Evolutionary conservation across 192 early-diverging fungal species (phyloP), one percentile per base, ranked within the genome.

Genomic region (Linnemannia zychae): DNA sequence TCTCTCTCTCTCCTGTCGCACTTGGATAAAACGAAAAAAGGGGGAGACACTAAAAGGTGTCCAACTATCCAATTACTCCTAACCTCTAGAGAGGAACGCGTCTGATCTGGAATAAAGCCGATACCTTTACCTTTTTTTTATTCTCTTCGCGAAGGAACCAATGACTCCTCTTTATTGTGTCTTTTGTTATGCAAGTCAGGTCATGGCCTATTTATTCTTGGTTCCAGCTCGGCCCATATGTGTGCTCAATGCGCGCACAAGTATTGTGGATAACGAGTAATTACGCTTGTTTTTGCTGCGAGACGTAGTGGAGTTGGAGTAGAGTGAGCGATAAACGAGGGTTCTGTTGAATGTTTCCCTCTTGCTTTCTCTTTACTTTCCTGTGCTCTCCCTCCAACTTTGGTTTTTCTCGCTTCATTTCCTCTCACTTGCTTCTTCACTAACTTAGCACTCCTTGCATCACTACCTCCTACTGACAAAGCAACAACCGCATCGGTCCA

Each of bases 211-310:
- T 15, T 24, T 46, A 80, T 80, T 80, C 79, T 52, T 70, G 79
- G 48, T 80, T 80, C 79, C 72, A 80, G 24, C 79, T 75, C 53
- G 79, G 67, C 72, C 79, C 67, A 68, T 40, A 22, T 1, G 28
- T 15, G 4, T 31, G 24, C 15, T 63, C n/a, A n/a, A 20, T 63
- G 24, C 57, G 2, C 31, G 57, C 28, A 12, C n/a, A n/a, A 1
- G 57, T 31, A 13, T 24, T 44, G 40, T 9, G 40, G 9, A 44
- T 44, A 6, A 44, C 40, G 40, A 44, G 11, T 31, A 57, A 24
- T 0, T 24, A 9, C 52, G n/a, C n/a, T 24, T 57, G 9, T 13
- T 57, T 57, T 4, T 50, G 46, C 46, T 57, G 24, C n/a, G 52
- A 28, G n/a, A 57, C 6, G n/a, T 2, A 24, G 4, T 22, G 6